Evolutionary conservation across 148 eudicot species (phyloP).

Genomic region (Fallopia convolvulus): DNA sequence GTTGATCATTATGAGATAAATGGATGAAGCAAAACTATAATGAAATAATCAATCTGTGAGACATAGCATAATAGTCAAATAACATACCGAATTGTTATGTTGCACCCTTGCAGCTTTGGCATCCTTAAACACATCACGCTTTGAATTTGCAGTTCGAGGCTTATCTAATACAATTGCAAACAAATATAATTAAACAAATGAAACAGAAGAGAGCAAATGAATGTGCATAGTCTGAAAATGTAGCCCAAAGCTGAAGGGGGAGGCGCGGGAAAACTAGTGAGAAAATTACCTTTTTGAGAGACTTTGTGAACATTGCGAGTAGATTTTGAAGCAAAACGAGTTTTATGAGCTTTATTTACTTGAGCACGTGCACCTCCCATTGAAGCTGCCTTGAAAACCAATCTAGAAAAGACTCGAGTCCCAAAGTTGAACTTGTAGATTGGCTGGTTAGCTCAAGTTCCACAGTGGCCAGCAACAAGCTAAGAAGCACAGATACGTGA

Average conservation of each 20-base stretch:
- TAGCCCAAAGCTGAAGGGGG: not conserved
- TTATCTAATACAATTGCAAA: conserved; percentile 38
- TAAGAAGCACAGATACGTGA: not conserved
- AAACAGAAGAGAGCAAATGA: not conserved
- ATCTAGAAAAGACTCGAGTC: not conserved
- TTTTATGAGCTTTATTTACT: conserved; percentile 72
- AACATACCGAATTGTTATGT: conserved; percentile 70
- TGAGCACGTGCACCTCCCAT: conserved; percentile 81
- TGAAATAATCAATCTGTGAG: not conserved
- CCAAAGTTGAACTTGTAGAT: not conserved
- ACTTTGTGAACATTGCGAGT: conserved; percentile 74
- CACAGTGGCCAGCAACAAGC: not conserved
- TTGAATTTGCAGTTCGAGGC: conserved; percentile 46
- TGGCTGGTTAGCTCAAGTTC: not conserved
- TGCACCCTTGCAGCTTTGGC: conserved; percentile 72
- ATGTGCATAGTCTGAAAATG: not conserved
- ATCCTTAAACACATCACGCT: conserved; percentile 51
- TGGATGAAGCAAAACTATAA: not conserved
- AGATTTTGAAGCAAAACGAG: conserved; percentile 85
- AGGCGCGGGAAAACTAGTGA: not conserved
- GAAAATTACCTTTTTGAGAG: conserved; percentile 48
- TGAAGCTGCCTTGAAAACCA: not conserved
- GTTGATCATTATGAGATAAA: not conserved
- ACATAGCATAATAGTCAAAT: not conserved
- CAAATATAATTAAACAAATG: not conserved